Percentiles rank a stretch among this genome's conserved stretches.
Evolutionary conservation across 768 basidiomycete species (phyloP).

Genomic region (Pilatotrama ljubarskyi): DNA sequence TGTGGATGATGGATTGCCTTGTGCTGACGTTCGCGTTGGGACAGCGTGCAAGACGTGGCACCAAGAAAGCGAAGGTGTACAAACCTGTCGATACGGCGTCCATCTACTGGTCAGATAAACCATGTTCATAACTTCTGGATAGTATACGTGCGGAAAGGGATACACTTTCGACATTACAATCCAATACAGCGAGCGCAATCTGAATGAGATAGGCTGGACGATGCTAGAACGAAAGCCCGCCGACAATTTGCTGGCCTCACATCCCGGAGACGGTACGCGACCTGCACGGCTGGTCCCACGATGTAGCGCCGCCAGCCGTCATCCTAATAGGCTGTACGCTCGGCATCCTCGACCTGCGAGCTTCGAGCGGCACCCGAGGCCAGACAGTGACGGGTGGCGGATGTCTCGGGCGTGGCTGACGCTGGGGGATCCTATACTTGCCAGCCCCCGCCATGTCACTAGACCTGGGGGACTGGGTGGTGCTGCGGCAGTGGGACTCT

Average conservation of each 20-base stretch:
- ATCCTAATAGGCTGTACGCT: background rate
- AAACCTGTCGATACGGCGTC: no score
- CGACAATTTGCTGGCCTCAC: background rate
- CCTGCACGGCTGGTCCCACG: conserved; percentile 1
- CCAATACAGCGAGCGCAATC: no score
- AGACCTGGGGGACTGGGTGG: background rate
- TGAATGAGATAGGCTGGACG: no score
- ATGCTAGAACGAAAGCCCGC: background rate
- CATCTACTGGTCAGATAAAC: no score
- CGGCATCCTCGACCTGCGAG: background rate
- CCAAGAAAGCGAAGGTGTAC: no score
- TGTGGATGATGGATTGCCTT: no score
- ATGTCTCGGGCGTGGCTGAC: background rate
- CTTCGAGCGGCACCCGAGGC: background rate
- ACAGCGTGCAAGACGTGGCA: no score
- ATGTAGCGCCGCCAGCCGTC: background rate
- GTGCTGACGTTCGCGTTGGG: no score
- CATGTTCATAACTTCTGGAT: no score
- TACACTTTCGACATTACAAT: no score
- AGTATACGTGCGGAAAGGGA: no score
- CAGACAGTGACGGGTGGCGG: background rate
- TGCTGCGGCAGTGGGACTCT: background rate
- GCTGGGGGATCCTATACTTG: background rate
- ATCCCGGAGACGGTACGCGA: background rate
- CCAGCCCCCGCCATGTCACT: background rate